phyloP scores from a whole-genome alignment of 2,329 filamentous ascomycete genomes.

The Rhexocercosporidium sp. region DNA sequence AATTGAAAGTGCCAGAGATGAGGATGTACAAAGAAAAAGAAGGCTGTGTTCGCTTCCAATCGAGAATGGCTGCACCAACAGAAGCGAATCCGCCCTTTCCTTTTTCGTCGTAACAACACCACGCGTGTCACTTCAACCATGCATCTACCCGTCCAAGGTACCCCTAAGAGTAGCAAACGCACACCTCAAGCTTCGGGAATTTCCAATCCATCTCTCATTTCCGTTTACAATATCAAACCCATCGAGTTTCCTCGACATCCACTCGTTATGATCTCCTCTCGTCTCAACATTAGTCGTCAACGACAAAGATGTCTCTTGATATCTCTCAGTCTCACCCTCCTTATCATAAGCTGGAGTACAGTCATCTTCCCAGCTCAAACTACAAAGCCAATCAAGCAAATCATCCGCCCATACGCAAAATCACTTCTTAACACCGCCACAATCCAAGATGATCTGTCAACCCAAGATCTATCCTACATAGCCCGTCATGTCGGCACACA shows the following conservation, averaged over 20 bases:
- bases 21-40: not conserved
- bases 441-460: not conserved
- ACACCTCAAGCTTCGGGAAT: not conserved
- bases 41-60: not conserved
- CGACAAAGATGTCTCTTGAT: not conserved
- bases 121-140: not conserved
- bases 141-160: not conserved
- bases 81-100: conserved; percentile 1
- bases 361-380: not conserved
- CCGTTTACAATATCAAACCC: not conserved
- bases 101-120: not conserved
- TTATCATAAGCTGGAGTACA: conserved; percentile 3
- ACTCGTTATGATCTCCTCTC: conserved; percentile 8
- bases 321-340: not conserved
- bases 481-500: conserved; percentile 21
- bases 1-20: not conserved
- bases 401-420: not conserved
- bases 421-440: not conserved
- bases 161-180: not conserved
- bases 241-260: conserved; percentile 6
- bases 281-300: not conserved
- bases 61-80: not conserved
- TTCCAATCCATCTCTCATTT: not conserved
- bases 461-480: conserved; percentile 26
- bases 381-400: not conserved